phyloP scores from a whole-genome alignment of 495 filamentous ascomycete species.

The Hypoxylon rickii region DNA sequence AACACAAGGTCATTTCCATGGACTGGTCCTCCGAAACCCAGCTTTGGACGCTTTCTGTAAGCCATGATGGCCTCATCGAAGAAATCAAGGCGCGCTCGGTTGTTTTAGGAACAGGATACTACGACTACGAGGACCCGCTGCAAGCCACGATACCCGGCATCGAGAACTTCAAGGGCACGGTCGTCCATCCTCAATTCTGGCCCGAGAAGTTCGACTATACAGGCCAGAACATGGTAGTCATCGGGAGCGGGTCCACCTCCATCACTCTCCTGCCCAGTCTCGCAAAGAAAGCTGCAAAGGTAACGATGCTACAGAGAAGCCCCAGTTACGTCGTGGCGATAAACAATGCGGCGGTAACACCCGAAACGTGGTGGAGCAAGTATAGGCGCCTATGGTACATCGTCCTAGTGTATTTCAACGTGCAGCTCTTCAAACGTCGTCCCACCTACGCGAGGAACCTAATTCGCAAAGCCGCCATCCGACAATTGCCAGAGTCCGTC shows the following conservation, averaged over 20 bases:
- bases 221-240: constrained; percentile 56
- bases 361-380: background rate
- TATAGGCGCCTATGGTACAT: constrained; percentile 1
- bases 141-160: constrained; percentile 62
- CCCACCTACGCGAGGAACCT: constrained; percentile 55
- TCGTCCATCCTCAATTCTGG: constrained; percentile 70
- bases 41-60: constrained; percentile 64
- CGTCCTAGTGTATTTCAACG: constrained; percentile 31
- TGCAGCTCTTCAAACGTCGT: constrained; percentile 59
- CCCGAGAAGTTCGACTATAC: constrained; percentile 54
- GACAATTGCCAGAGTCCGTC: constrained; percentile 59
- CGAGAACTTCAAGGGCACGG: constrained; percentile 58
- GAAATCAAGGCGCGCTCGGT: constrained; percentile 59
- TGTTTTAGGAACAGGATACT: constrained; percentile 69
- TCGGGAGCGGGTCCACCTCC: constrained; percentile 63
- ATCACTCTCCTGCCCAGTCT: constrained; percentile 59
- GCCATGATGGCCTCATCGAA: constrained; percentile 47
- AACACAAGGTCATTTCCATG: constrained; percentile 58
- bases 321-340: constrained; percentile 62
- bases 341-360: too few relatives aligned
- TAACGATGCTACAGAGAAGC: constrained; percentile 63
- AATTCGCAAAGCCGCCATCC: constrained; percentile 47
- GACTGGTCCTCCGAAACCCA: constrained; percentile 66
- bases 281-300: constrained; percentile 51
- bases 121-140: constrained; percentile 64